Base-by-base conservation (phyloP, 2,329 filamentous ascomycete genomes). In the Cyclaneusma minus region DNA sequence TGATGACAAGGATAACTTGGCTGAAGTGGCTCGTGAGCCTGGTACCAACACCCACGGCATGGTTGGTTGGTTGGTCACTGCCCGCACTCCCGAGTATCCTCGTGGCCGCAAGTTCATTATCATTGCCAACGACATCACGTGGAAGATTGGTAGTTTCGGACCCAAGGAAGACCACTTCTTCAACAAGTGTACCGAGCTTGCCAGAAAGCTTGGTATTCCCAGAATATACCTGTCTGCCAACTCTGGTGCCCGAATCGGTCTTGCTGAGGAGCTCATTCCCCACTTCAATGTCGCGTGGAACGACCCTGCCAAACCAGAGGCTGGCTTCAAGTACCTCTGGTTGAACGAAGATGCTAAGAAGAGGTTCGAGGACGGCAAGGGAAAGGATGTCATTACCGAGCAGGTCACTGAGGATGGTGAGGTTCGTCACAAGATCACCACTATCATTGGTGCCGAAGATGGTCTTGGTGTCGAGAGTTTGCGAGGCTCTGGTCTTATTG, bases 221-320 rank as follows among this genome's bases (percentile, higher is more conserved):
- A 81, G 89, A 42, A 87, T 98, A 50, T 98, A 98, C 59, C 64
- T 98, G 32, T 98, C 89, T 51, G 89, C 89, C 51, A 98, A 98
- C 68, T 98, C 89, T 32, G 89, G 89, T 68, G 89, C 89, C 39
- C 85, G 89, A 48, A 82, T 98, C 43, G 89, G 89, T 47, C 77
- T 98, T 54, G 89, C 89, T 34, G 85, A 93, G 42, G 89, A 95
- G 63, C 64, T 98, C 37, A 92, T 98, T 54, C 85, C 87, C 13
- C 78, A 92, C 62, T 95, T 94, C 68, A 89, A 80, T 38, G 85
- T 94, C 29, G 89, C 87, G 3, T 98, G 87, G 85, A 95, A 93
- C 51, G 77, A 95, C 41, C 55, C 68, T 3, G 56, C 57, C 35
- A 84, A 74, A 51, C 89, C 82, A 22, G 80, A 92, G 49, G 62